These are phyloP conservation scores for Hygrophila difformis DNA, from an alignment of 257 asterid genomes.

Conservation along the genomic window DNA sequence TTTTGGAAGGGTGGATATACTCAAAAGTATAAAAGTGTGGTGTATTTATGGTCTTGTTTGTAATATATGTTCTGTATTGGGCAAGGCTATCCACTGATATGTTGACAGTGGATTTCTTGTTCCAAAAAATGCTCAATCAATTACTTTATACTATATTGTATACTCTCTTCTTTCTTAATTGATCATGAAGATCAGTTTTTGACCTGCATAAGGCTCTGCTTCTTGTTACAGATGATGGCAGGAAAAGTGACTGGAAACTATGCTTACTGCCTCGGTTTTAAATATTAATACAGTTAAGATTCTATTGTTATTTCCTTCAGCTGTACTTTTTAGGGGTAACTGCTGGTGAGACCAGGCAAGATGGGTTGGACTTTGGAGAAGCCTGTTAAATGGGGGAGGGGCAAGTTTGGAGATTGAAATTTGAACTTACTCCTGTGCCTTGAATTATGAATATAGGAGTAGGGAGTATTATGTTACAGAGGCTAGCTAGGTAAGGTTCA, in stretches of 20 bases:
- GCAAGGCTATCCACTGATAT: constrained; percentile 9
- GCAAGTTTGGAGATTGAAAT: not conserved
- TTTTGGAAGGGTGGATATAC: constrained; percentile 8
- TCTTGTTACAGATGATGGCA: no score
- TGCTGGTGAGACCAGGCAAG: no score
- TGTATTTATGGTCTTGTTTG: constrained; percentile 6
- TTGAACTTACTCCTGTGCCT: not conserved
- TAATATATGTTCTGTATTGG: constrained; percentile 6
- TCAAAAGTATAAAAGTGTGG: constrained; percentile 10
- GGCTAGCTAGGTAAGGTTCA: no score
- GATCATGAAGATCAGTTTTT: no score
- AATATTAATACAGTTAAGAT: no score
- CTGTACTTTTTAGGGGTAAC: not conserved
- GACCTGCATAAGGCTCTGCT: no score
- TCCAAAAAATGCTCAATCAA: no score
- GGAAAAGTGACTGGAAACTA: no score
- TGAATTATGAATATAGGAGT: not conserved
- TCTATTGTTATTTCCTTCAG: not conserved
- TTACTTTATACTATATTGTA: no score
- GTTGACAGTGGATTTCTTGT: not conserved
- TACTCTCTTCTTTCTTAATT: no score
- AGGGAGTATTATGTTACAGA: not conserved
- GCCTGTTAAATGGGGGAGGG: not conserved
- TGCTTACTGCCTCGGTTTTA: no score
- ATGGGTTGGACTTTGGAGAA: no score